These are phyloP conservation scores for Macrophomina pseudophaseolina DNA, from an alignment of 2,329 filamentous ascomycete species.

Conservation along the genomic window DNA sequence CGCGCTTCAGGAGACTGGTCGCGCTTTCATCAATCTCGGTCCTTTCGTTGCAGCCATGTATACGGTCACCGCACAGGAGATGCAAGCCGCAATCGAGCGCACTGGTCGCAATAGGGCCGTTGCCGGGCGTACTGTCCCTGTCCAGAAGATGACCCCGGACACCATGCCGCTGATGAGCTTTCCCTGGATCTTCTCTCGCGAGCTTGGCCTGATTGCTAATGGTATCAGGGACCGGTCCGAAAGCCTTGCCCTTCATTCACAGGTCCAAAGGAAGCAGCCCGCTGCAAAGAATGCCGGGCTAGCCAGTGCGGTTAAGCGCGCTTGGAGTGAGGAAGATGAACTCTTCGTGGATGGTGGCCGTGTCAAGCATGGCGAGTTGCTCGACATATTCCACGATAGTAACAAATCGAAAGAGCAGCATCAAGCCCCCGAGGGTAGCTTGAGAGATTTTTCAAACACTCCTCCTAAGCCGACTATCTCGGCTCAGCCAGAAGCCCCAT, in stretches of 20 bases:
- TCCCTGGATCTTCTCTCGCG: conserved; percentile 83
- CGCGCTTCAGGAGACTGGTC: conserved; percentile 52
- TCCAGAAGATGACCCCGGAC: conserved; percentile 55
- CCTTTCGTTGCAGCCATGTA: conserved; percentile 89
- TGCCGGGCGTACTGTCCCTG: conserved; percentile 45
- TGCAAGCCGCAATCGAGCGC: conserved; percentile 63
- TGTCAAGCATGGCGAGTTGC: not conserved
- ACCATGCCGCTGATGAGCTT: conserved; percentile 89
- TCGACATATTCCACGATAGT: conserved; percentile 11
- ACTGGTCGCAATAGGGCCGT: conserved; percentile 47
- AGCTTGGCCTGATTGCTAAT: conserved; percentile 72
- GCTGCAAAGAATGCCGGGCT: not conserved
- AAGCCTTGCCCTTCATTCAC: not conserved
- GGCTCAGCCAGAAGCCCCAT: not conserved
- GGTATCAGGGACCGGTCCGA: not conserved
- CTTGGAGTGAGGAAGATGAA: conserved; percentile 9
- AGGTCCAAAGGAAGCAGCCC: not conserved
- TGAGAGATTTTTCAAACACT: conserved; percentile 12
- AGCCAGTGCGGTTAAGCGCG: not conserved
- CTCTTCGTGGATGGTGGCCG: conserved; percentile 6
- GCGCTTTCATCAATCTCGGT: conserved; percentile 63
- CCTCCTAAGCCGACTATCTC: conserved; percentile 3
- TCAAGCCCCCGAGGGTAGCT: not conserved
- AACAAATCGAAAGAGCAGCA: not conserved
- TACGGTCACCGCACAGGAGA: conserved; percentile 74